Evolutionary conservation across 257 asterid genomes (phyloP).

Genomic region (Nicotiana paniculata): DNA sequence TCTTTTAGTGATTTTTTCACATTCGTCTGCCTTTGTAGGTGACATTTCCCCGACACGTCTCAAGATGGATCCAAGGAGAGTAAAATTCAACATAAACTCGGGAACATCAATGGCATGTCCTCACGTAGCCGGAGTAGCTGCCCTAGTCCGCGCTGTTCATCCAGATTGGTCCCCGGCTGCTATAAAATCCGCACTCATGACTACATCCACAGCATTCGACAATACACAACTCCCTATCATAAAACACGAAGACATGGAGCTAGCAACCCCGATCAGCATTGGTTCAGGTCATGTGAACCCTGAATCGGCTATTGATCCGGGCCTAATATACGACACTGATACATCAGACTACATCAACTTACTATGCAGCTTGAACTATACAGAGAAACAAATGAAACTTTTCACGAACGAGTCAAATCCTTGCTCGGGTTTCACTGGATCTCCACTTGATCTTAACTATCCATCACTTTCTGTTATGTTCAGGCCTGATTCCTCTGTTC

Average conservation of each 20-base stretch:
- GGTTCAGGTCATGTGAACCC: constrained; percentile 5
- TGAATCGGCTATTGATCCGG: neutral
- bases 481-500: neutral
- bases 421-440: neutral
- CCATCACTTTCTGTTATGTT: neutral
- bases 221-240: neutral
- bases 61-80: neutral
- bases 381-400: neutral
- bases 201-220: neutral
- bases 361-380: constrained; percentile 1
- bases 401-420: neutral
- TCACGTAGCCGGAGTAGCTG: constrained; percentile 1
- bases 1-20: neutral
- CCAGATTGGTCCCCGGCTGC: neutral
- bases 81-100: neutral
- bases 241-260: neutral
- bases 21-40: neutral
- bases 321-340: neutral
- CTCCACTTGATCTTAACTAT: constrained; percentile 4
- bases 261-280: neutral
- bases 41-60: constrained; percentile 1
- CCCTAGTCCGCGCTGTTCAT: neutral
- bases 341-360: neutral
- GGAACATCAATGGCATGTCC: constrained; percentile 9
- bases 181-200: neutral